These are phyloP conservation scores for Endothia cerciana DNA, from an alignment of 2,329 filamentous ascomycete species.

Conservation along the genomic window DNA sequence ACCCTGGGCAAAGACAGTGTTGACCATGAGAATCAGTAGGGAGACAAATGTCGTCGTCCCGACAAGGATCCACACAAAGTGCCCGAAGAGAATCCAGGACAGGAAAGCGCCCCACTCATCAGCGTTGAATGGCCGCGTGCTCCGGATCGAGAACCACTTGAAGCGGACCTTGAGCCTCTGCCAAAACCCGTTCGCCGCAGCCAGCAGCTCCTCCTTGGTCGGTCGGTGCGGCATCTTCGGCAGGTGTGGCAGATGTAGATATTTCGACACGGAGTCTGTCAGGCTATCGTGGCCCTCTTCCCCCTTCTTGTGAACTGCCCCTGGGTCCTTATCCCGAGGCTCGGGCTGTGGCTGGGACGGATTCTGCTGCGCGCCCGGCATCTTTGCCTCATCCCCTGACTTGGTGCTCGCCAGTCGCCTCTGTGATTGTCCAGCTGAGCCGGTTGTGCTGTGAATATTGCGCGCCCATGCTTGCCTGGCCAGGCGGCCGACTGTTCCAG, in stretches of 20 bases:
- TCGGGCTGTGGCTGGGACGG: constrained; percentile 32
- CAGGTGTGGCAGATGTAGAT: constrained; percentile 58
- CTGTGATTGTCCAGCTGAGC: constrained; percentile 32
- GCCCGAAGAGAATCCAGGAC: constrained; percentile 93
- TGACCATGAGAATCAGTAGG: constrained; percentile 85
- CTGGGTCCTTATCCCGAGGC: constrained; percentile 36
- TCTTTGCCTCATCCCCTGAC: constrained; percentile 31
- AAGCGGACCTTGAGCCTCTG: constrained; percentile 87
- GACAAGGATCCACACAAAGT: constrained; percentile 93
- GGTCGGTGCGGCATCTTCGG: constrained; percentile 83
- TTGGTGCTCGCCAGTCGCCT: constrained; percentile 40
- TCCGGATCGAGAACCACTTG: constrained; percentile 97
- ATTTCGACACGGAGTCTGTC: constrained; percentile 59
- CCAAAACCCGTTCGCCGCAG: constrained; percentile 91
- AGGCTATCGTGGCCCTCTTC: constrained; percentile 36
- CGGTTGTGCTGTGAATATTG: constrained; percentile 36
- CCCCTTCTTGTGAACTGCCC: constrained; percentile 37
- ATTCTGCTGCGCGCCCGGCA: constrained; percentile 20
- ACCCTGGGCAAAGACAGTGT: constrained; percentile 95
- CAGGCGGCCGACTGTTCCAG: constrained; percentile 40
- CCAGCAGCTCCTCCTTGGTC: constrained; percentile 89
- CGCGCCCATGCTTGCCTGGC: constrained; percentile 44
- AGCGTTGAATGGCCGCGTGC: constrained; percentile 89
- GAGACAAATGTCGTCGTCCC: constrained; percentile 98
- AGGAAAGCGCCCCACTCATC: constrained; percentile 96